Conservation (phyloP, 305 asterid genomes). For the Fraxinus greggii region DNA sequence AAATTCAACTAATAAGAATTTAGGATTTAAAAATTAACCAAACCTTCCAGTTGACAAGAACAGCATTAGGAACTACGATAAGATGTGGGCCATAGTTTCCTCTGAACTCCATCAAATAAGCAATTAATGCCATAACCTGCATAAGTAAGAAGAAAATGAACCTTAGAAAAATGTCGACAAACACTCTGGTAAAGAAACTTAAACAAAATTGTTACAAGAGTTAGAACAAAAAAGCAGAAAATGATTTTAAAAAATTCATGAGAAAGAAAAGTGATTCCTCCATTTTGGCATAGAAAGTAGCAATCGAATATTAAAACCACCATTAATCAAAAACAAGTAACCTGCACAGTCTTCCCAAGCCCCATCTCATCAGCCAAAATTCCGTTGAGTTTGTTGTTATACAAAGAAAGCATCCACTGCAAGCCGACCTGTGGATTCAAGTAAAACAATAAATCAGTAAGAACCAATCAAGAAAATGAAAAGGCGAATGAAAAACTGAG, state of each 20-base stretch:
- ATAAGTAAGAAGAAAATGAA: slow-evolving; percentile 23
- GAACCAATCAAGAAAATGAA: slow-evolving; percentile 19
- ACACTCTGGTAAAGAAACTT: slow-evolving; percentile 1
- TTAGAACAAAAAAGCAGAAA: background rate
- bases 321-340: slow-evolving; percentile 31
- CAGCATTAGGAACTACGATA: slow-evolving; percentile 98
- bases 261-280: slow-evolving; percentile 14
- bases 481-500: slow-evolving; percentile 19
- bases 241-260: slow-evolving; percentile 1
- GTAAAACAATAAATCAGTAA: slow-evolving; percentile 23
- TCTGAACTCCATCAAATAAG: slow-evolving; percentile 95
- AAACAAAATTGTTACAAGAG: slow-evolving; percentile 10
- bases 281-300: slow-evolving; percentile 11
- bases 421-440: slow-evolving; percentile 82
- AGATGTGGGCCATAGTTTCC: slow-evolving; percentile 99
- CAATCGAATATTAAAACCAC: slow-evolving; percentile 13
- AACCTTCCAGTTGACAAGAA: slow-evolving; percentile 99
- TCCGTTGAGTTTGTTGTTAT: slow-evolving; percentile 95
- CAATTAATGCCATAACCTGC: slow-evolving; percentile 97
- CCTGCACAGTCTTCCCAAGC: slow-evolving; percentile 99
- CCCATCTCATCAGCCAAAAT: slow-evolving; percentile 99
- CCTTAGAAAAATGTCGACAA: slow-evolving; percentile 9
- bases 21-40: slow-evolving; percentile 20
- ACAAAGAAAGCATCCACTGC: slow-evolving; percentile 99
- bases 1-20: slow-evolving; percentile 7